A percentile compares a stretch with the other conserved stretches of the same genome.
Evolutionary conservation across 164 flowering plant genomes (phyloP).

Genomic region (Protea cynaroides): DNA sequence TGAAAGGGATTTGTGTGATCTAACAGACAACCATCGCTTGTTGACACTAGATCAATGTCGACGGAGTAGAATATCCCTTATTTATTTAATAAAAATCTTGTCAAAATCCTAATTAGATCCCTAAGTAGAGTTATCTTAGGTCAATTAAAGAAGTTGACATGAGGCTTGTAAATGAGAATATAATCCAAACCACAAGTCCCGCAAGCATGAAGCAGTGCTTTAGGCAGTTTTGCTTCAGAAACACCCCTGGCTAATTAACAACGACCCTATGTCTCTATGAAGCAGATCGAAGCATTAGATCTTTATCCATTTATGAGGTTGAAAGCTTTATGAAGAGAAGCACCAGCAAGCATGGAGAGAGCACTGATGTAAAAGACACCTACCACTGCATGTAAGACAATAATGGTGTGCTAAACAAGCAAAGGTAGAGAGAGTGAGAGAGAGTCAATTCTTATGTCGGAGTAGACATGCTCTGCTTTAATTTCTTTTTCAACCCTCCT

Average conservation of each 20-base stretch:
- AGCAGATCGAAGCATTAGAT: conserved; percentile 3
- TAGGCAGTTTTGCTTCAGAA: background rate
- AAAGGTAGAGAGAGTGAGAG: conserved; percentile 17
- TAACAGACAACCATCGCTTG: too few relatives aligned
- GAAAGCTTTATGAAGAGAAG: conserved; percentile 27
- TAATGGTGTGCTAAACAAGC: conserved; percentile 29
- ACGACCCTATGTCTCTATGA: conserved; percentile 5
- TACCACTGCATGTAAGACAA: background rate
- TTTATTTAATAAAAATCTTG: background rate
- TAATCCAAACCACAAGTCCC: too few relatives aligned
- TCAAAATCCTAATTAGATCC: background rate
- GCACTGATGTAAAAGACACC: conserved; percentile 16
- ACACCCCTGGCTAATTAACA: too few relatives aligned
- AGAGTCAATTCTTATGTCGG: background rate
- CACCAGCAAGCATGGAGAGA: conserved; percentile 17
- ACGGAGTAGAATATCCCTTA: too few relatives aligned
- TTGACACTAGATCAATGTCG: too few relatives aligned
- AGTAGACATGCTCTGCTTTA: too few relatives aligned
- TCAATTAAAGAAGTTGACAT: too few relatives aligned
- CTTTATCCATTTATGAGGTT: conserved; percentile 24
- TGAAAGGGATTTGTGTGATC: too few relatives aligned
- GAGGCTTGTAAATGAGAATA: background rate
- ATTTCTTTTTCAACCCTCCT: background rate
- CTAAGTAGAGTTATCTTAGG: too few relatives aligned
- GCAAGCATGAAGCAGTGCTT: too few relatives aligned